Conservation (phyloP, 257 asterid species). For the Scutellaria minor region DNA sequence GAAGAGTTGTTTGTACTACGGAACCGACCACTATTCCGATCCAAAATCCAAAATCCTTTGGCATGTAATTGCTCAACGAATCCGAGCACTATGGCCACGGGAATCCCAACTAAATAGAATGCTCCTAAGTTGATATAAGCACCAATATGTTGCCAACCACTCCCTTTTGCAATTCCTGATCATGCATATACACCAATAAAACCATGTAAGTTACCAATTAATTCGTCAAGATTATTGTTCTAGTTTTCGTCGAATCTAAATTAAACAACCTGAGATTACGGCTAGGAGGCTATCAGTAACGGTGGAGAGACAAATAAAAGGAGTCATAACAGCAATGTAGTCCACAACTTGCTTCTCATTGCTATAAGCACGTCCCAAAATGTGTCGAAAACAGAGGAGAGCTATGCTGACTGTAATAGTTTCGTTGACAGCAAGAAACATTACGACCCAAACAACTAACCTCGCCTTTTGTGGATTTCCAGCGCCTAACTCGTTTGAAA, state of each 20-base stretch:
- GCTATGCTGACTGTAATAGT: constrained; percentile 26
- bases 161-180: constrained; percentile 65
- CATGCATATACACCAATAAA: neutral
- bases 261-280: constrained; percentile 53
- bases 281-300: constrained; percentile 58
- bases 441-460: constrained; percentile 41
- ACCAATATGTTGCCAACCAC: constrained; percentile 71
- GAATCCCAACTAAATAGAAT: constrained; percentile 55
- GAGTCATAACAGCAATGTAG: constrained; percentile 55
- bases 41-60: constrained; percentile 65
- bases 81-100: constrained; percentile 47
- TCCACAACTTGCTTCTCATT: constrained; percentile 53
- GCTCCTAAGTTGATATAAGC: constrained; percentile 60
- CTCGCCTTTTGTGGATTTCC: constrained; percentile 56
- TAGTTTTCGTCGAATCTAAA: too few species aligned
- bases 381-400: constrained; percentile 40
- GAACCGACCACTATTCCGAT: constrained; percentile 55
- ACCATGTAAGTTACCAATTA: neutral
- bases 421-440: constrained; percentile 47
- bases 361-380: constrained; percentile 53
- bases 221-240: neutral
- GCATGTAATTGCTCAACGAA: constrained; percentile 46
- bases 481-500: constrained; percentile 70
- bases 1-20: constrained; percentile 39
- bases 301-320: constrained; percentile 52